These are phyloP conservation scores for Boletellus dicymbophilus DNA, from an alignment of 1,284 basidiomycete species.

Conservation along the genomic window DNA sequence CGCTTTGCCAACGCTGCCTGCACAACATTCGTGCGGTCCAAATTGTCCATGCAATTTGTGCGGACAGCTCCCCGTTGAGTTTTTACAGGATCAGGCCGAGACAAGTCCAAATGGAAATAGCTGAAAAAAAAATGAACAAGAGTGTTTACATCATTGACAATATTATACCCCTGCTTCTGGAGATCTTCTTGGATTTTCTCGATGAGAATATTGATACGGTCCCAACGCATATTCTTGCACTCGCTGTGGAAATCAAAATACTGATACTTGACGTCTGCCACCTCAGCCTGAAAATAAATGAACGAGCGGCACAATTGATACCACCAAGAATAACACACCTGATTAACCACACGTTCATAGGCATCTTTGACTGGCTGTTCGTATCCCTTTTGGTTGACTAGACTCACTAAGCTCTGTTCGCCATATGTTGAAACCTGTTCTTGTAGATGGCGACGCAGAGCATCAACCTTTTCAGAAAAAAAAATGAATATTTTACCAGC, in stretches of 20 bases:
- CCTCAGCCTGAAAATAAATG: slow-evolving; percentile 46
- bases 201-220: slow-evolving; percentile 85
- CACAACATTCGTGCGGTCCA: slow-evolving; percentile 97
- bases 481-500: slow-evolving; percentile 4
- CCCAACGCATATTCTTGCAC: slow-evolving; percentile 95
- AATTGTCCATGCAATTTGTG: slow-evolving; percentile 95
- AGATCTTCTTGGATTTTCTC: slow-evolving; percentile 79
- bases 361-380: slow-evolving; percentile 97
- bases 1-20: slow-evolving; percentile 89
- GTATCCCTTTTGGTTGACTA: slow-evolving; percentile 95
- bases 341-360: slow-evolving; percentile 79
- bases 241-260: slow-evolving; percentile 99
- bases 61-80: slow-evolving; percentile 71
- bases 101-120: slow-evolving; percentile 71
- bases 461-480: slow-evolving; percentile 64
- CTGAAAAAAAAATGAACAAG: slow-evolving; percentile 37
- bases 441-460: slow-evolving; percentile 76
- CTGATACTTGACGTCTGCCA: slow-evolving; percentile 80
- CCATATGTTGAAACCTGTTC: slow-evolving; percentile 82
- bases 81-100: slow-evolving; percentile 46
- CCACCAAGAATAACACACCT: slow-evolving; percentile 40
- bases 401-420: slow-evolving; percentile 82
- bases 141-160: background rate
- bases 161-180: slow-evolving; percentile 65
- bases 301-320: slow-evolving; percentile 3